Base-by-base conservation (phyloP, 208 protist species). In the Wallacemonas rigidus region DNA sequence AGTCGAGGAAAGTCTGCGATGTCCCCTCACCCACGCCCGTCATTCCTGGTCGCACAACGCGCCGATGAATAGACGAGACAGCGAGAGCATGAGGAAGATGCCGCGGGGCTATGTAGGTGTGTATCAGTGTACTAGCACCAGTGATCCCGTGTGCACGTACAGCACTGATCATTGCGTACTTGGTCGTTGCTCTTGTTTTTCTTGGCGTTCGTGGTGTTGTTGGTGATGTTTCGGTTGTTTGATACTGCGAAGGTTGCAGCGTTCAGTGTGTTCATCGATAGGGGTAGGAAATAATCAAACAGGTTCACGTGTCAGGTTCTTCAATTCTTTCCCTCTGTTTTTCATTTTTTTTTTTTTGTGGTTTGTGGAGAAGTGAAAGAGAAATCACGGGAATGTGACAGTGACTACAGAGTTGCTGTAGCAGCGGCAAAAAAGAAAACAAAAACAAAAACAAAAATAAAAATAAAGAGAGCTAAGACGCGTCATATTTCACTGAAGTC, bases 251-350 rank as follows among this genome's bases (percentile, higher is more conserved):
- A 67, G 35, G 15, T 35, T 60, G n/a, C 41, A 67, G 41, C n/a
- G 14, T 12, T 67, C 35, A n/a, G 41, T 67, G 47, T 67, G 14
- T 67, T 67, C 47, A 67, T 67, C 41, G 41, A 53, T 67, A 54
- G 44, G 17, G 26, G 17, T 6, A 40, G 26, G 17, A 9, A 67
- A 11, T 67, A 51, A 35, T 53, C 17, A 47, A 12, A 35, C 44
- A 11, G 47, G 6, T 38, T 1, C 47, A 39, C 62, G 26, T 26
- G 26, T 26, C 26, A 26, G 26, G 26, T 26, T 26, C 26, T 26
- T 26, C 26, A 26, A 26, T 26, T 26, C 26, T 26, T 26, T 26
- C 26, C 26, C 26, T 26, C 26, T 26, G 26, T 26, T 26, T 26
- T 26, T 26, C 26, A 55, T 35, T 44, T 41, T n/a, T 4, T 41